phyloP scores from a whole-genome alignment of 306 rosid genomes.

The Casuarina glauca region DNA sequence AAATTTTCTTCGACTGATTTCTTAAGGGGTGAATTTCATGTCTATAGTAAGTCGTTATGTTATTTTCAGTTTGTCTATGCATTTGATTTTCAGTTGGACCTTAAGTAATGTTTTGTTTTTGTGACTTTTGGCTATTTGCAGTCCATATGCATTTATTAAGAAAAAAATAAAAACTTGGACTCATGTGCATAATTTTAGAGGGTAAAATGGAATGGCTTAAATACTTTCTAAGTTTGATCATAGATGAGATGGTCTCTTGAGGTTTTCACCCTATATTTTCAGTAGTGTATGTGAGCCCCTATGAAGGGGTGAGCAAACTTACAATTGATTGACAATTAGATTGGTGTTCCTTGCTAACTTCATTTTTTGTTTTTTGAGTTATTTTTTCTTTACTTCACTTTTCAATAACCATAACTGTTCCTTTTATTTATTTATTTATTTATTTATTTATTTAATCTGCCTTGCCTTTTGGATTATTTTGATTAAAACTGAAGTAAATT shows the following conservation, averaged over 20 bases:
- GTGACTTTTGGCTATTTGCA: neutral
- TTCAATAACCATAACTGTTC: neutral
- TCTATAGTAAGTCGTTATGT: neutral
- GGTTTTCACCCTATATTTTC: neutral
- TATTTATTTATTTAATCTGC: neutral
- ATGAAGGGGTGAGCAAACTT: neutral
- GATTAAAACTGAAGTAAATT: slow-evolving; percentile 30
- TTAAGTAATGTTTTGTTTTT: neutral
- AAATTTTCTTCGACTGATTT: neutral
- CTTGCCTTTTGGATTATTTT: neutral
- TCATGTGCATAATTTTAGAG: neutral
- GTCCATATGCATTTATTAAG: neutral
- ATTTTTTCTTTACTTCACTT: neutral
- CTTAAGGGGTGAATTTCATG: neutral
- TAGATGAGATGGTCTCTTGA: neutral
- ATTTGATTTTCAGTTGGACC: neutral
- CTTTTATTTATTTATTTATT: neutral
- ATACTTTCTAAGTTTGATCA: too few species aligned
- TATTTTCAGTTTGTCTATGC: neutral
- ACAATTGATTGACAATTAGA: neutral
- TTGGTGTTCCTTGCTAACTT: neutral
- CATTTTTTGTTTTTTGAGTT: neutral
- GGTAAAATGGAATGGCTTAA: neutral
- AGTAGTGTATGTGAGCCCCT: neutral
- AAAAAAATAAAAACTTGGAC: neutral